Base-by-base conservation (phyloP, 768 basidiomycete species). In the Candolleomyces eurysporus region DNA sequence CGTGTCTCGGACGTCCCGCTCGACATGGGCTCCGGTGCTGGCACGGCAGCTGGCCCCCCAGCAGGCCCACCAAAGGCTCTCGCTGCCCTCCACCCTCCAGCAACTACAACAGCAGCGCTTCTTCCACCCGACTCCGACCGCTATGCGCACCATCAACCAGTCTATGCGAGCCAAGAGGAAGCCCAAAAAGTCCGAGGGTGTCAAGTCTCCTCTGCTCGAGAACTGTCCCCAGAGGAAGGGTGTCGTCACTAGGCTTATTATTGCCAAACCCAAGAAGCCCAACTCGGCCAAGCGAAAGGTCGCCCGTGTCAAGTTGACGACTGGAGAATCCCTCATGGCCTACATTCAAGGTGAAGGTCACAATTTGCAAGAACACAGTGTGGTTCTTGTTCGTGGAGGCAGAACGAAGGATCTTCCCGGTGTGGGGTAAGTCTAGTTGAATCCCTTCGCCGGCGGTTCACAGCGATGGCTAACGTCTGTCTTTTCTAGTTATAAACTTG, bases 221-320 rank as follows among this genome's bases (percentile, higher is more conserved):
- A 79, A 73, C 26, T 89, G 85, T 69, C 92, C 91, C 7, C 96
- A 98, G 77, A 85, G 87, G 68, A 97, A 97, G 71, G 97, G 92
- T 51, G 95, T 99, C 62, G 92, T 92, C 73, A 85, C 89, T 45
- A 86, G 88, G 64, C 81, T 94, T 45, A 85, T 88, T 66, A 92
- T 87, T 57, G 85, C 84, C 65, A 92, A 88, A 67, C 97, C 97
- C 22, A 97, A 94, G 81, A 99, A 99, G 71, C 97, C 97, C 64
- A 99, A 99, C 75, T 98, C 96, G 11, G 96, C 96, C 42, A 94
- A 97, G 71, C 92, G 97, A 63, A 98, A 98, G 78, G 93, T 98
- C 60, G 95, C 95, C 48, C 84, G 92, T 68, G 89, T 99, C 66
- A 96, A 96, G 78, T 80, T 99, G 59, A 84, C 89, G 21, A 94